These are phyloP conservation scores for Dacryopinax spathularia DNA, from an alignment of 768 basidiomycete genomes.

Conservation along the genomic window DNA sequence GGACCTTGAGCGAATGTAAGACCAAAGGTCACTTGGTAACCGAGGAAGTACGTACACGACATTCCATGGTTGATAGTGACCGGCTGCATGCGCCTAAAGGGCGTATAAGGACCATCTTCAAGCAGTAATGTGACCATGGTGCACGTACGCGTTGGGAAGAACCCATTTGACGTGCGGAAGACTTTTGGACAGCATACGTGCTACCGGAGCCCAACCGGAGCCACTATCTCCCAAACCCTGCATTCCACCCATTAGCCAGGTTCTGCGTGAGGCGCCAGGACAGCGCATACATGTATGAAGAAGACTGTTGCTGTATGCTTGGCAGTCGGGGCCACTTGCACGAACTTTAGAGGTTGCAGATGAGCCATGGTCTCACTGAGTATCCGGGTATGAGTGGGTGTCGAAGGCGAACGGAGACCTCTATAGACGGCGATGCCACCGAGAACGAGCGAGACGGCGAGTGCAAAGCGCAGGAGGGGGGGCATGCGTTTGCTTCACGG, in stretches of 20 bases:
- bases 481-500: not conserved
- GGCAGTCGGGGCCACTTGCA: constrained; percentile 15
- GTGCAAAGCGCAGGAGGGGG: constrained; percentile 29
- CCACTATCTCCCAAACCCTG: constrained; percentile 69
- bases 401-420: not conserved
- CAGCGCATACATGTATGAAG: constrained; percentile 62
- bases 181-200: constrained; percentile 45
- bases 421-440: not conserved
- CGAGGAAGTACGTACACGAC: constrained; percentile 36
- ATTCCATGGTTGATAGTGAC: constrained; percentile 66
- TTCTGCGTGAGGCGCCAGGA: not conserved
- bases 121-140: not conserved
- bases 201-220: constrained; percentile 62
- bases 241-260: not conserved
- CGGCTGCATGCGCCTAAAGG: constrained; percentile 27
- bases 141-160: constrained; percentile 50
- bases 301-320: constrained; percentile 79
- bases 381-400: not conserved
- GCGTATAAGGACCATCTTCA: not conserved
- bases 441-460: constrained; percentile 38
- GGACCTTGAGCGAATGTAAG: not conserved
- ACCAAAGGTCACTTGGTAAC: not conserved
- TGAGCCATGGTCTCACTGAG: constrained; percentile 6
- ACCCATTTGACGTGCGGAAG: constrained; percentile 79
- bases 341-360: constrained; percentile 13